Evolutionary conservation across 164 flowering plant genomes (phyloP), one percentile per base, ranked within the genome.

Genomic region (Dillenia turbinata): DNA sequence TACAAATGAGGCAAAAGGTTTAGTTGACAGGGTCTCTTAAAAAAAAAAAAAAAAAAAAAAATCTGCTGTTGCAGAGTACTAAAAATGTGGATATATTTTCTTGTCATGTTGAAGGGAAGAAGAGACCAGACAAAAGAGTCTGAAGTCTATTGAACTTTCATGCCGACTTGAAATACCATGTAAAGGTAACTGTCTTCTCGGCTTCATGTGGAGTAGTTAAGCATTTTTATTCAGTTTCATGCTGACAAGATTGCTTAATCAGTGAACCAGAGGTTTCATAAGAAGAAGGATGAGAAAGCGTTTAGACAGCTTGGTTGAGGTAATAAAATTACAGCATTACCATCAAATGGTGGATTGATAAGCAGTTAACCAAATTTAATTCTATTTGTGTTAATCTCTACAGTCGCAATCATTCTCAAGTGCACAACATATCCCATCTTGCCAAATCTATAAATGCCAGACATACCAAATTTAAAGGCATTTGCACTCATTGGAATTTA

Each of bases 141-240:
- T 85, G 96, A 93, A 80, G 72, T 68, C 75, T 92, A 48, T 61
- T 90, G 59, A 90, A 86, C 70, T 88, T 92, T 74, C 65, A 83
- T 57, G 73, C 96, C 53, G 84, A 76, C 64, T 86, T 92, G 44
- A 92, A 88, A 60, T 65, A 75, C 60, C 90, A 88, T 50, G 75
- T 93, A 48, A 90, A 93, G 97, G 97, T 93, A 77, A 26, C 24
- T 17, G 19, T 12, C 49, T 54, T 12, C 56, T 7, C 56, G n/a
- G 14, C 56, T 54, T 17, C 13, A 15, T 14, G 14, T 16, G 10
- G 53, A 44, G 47, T 51, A 48, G 5, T 33, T 11, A 40, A 24
- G 17, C 10, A 16, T 15, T 19, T 9, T 17, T 15, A 45, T 19
- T 44, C 44, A 47, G 53, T 12, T 19, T 64, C 24, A 10, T 40